phyloP scores from a whole-genome alignment of 2,329 filamentous ascomycete genomes.

The Pseudogymnoascus sp. region DNA sequence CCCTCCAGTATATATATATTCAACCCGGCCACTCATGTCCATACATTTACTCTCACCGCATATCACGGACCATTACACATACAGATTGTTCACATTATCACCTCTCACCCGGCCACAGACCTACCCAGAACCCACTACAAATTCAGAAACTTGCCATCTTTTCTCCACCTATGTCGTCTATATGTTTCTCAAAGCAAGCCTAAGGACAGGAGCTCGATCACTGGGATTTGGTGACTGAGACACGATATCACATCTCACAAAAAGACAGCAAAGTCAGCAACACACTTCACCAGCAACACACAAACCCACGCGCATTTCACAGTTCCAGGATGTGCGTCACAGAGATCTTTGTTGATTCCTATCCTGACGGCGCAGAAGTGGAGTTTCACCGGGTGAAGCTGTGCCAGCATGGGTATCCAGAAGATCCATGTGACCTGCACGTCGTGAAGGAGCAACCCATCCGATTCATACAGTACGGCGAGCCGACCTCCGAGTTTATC shows the following conservation, averaged over 20 bases:
- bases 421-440: constrained; percentile 37
- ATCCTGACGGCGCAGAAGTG: constrained; percentile 38
- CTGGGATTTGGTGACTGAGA: neutral
- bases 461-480: constrained; percentile 32
- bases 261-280: constrained; percentile 21
- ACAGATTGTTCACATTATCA: neutral
- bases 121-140: neutral
- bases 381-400: constrained; percentile 34
- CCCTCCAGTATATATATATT: neutral
- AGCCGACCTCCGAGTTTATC: constrained; percentile 29
- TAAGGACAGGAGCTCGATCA: neutral
- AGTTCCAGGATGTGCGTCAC: constrained; percentile 45
- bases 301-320: constrained; percentile 18
- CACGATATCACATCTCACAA: neutral
- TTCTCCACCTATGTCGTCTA: neutral
- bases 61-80: neutral
- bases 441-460: constrained; percentile 37
- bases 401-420: constrained; percentile 32
- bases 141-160: neutral
- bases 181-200: neutral
- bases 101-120: neutral
- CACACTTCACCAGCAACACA: constrained; percentile 18
- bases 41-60: neutral
- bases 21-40: neutral
- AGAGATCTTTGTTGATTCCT: constrained; percentile 41